Evolutionary conservation across 164 flowering plant species (phyloP).

Genomic region (Houttuynia cordata): DNA sequence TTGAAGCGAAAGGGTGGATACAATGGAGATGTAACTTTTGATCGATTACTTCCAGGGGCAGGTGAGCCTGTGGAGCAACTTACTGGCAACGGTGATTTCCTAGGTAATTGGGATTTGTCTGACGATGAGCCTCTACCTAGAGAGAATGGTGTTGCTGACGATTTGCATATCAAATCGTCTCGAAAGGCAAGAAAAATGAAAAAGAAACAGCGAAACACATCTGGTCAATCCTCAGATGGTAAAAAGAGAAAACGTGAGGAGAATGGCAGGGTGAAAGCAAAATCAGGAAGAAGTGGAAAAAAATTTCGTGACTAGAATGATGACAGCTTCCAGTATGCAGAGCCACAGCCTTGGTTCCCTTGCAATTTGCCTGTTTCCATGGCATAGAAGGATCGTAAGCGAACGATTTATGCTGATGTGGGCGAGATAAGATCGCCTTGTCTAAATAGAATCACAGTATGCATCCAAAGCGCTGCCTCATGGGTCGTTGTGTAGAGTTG

Average conservation of each 20-base stretch:
- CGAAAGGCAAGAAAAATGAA: constrained; percentile 36
- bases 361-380: too few species aligned
- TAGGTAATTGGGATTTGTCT: constrained; percentile 64
- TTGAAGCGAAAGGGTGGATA: constrained; percentile 76
- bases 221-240: not conserved
- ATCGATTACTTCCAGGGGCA: constrained; percentile 66
- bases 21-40: constrained; percentile 53
- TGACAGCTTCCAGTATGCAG: too few species aligned
- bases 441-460: not conserved
- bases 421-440: not conserved
- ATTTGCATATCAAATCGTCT: constrained; percentile 17
- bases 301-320: not conserved
- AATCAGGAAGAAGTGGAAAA: not conserved
- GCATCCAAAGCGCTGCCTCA: not conserved
- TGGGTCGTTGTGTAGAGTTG: too few species aligned
- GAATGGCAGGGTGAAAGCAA: not conserved
- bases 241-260: not conserved
- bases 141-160: constrained; percentile 21
- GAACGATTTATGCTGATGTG: not conserved
- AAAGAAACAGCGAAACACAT: constrained; percentile 12
- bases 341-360: too few species aligned
- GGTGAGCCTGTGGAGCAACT: constrained; percentile 38
- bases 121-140: constrained; percentile 63
- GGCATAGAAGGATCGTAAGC: too few species aligned
- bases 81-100: constrained; percentile 29